Percentiles rank a stretch among this genome's conserved stretches.
Conservation (phyloP, 2,329 filamentous ascomycete genomes). For the Penicillium psychrosexuale region DNA sequence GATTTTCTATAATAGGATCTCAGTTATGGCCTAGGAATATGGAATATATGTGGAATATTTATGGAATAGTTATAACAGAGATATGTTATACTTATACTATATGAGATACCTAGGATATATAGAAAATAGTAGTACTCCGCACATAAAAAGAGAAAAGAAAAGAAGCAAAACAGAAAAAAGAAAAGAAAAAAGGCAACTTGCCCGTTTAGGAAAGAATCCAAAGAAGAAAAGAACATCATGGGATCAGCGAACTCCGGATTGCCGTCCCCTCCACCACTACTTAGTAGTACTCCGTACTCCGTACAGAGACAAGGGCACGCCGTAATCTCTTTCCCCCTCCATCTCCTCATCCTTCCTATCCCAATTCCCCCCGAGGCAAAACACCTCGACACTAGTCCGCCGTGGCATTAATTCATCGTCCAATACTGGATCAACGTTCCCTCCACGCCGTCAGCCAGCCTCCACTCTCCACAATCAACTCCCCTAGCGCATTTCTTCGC, state of each 20-base stretch:
- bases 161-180: neutral
- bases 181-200: conserved; percentile 2
- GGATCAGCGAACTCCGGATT: neutral
- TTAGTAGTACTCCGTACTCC: no score
- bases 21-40: neutral
- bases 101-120: neutral
- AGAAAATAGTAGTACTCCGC: neutral
- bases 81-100: neutral
- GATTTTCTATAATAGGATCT: neutral
- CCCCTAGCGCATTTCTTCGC: conserved; percentile 40
- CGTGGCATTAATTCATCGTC: conserved; percentile 1
- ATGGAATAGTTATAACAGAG: neutral
- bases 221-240: conserved; percentile 3
- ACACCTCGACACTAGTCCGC: neutral
- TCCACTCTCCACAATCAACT: conserved; percentile 30
- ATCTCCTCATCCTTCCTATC: neutral
- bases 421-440: neutral
- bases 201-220: conserved; percentile 6
- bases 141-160: neutral
- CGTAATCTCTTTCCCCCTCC: no score
- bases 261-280: neutral
- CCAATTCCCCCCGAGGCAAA: no score
- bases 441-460: conserved; percentile 5
- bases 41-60: neutral
- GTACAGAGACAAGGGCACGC: no score